These are phyloP conservation scores for Metschnikowia drakensbergensis DNA, from an alignment of 805 yeast species.

Conservation along the genomic window DNA sequence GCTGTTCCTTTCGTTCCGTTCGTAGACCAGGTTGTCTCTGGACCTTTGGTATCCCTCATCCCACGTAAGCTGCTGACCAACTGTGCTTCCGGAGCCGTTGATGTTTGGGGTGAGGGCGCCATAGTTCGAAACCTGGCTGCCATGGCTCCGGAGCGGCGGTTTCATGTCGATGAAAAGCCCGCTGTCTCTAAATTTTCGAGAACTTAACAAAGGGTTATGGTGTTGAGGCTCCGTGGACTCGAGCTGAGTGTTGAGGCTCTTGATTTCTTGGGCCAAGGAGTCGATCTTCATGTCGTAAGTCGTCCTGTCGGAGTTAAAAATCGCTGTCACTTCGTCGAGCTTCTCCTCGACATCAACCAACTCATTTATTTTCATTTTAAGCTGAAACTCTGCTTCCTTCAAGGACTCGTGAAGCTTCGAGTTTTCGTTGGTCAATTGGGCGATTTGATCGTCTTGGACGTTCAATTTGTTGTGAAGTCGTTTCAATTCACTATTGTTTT, in stretches of 20 bases:
- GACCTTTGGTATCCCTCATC: background rate
- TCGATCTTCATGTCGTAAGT: conserved; percentile 27
- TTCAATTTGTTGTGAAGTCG: conserved; percentile 15
- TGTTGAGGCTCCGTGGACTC: background rate
- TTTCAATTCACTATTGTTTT: conserved; percentile 36
- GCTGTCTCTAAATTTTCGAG: conserved; percentile 7
- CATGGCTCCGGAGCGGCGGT: background rate
- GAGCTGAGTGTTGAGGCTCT: conserved; percentile 5
- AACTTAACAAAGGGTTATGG: conserved; percentile 5
- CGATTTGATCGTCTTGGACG: conserved; percentile 20
- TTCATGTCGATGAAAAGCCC: conserved; percentile 16
- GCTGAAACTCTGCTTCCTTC: conserved; percentile 18
- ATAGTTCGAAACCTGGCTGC: background rate
- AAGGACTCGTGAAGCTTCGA: conserved; percentile 21
- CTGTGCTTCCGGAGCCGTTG: background rate
- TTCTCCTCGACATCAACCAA: conserved; percentile 25
- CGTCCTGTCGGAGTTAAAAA: conserved; percentile 29
- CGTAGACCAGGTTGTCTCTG: conserved; percentile 1
- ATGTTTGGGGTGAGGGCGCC: background rate
- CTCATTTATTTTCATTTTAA: conserved; percentile 23
- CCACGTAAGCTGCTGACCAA: background rate
- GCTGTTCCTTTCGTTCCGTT: background rate
- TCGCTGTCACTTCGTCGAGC: conserved; percentile 29
- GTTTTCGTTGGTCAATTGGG: conserved; percentile 18
- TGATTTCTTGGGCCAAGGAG: conserved; percentile 16